phyloP scores from a whole-genome alignment of 768 basidiomycete species.

The Neoboletus brunneissimus region DNA sequence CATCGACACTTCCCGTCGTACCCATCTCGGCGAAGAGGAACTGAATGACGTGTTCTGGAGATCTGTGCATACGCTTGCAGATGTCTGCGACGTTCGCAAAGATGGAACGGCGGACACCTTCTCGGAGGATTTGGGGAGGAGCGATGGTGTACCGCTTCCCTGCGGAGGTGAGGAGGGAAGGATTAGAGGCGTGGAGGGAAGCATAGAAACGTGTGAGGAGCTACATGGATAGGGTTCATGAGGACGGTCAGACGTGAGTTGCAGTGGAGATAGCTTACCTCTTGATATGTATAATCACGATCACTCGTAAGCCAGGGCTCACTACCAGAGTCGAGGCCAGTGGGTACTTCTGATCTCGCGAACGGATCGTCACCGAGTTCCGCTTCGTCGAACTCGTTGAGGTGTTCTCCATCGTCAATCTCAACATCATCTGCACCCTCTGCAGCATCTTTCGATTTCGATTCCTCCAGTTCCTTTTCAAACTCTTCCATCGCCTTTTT shows the following conservation, averaged over 20 bases:
- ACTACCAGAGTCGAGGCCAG: slow-evolving; percentile 67
- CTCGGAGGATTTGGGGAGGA: slow-evolving; percentile 89
- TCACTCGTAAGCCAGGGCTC: slow-evolving; percentile 92
- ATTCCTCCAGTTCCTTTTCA: slow-evolving; percentile 83
- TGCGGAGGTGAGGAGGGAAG: slow-evolving; percentile 77
- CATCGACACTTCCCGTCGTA: slow-evolving; percentile 94
- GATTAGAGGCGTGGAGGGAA: slow-evolving; percentile 91
- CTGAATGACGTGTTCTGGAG: slow-evolving; percentile 96
- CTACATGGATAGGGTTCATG: slow-evolving; percentile 36
- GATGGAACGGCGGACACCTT: slow-evolving; percentile 96
- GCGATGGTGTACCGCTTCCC: slow-evolving; percentile 97
- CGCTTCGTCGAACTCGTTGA: slow-evolving; percentile 70
- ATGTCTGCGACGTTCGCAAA: slow-evolving; percentile 98
- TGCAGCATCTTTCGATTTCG: slow-evolving; percentile 62
- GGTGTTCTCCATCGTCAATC: slow-evolving; percentile 59
- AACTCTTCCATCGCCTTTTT: slow-evolving; percentile 92
- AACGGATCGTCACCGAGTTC: slow-evolving; percentile 92
- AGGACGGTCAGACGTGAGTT: neutral
- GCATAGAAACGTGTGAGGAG: slow-evolving; percentile 91
- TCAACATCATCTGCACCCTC: slow-evolving; percentile 56
- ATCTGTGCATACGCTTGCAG: slow-evolving; percentile 96
- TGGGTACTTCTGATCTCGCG: slow-evolving; percentile 52
- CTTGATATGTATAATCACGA: slow-evolving; percentile 93
- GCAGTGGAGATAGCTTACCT: slow-evolving; percentile 50
- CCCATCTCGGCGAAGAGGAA: slow-evolving; percentile 98